These are phyloP conservation scores for Tetragonia tetragonoides DNA, from an alignment of 148 eudicot genomes.

Conservation along the genomic window DNA sequence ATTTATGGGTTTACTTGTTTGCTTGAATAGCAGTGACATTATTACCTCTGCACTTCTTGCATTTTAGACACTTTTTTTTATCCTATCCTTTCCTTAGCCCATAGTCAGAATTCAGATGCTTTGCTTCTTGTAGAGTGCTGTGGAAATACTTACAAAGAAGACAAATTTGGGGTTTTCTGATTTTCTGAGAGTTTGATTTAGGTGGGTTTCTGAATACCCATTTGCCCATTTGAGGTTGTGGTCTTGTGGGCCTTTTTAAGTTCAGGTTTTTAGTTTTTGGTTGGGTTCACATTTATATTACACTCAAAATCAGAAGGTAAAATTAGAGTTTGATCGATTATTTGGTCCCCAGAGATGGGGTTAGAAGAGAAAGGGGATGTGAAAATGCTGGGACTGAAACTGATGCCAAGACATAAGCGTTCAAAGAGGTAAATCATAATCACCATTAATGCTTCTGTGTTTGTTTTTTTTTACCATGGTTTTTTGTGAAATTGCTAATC, in stretches of 20 bases:
- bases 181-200: background rate
- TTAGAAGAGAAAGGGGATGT: conserved; percentile 41
- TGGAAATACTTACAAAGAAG: conserved; percentile 32
- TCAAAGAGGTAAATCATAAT: conserved; percentile 58
- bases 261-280: conserved; percentile 9
- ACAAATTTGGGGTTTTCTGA: conserved; percentile 34
- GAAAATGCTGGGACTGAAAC: conserved; percentile 33
- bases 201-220: conserved; percentile 23
- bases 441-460: background rate
- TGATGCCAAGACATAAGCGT: conserved; percentile 49
- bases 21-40: conserved; percentile 3
- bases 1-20: conserved; percentile 27
- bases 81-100: background rate
- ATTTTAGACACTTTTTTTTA: conserved; percentile 3
- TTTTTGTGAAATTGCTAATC: background rate
- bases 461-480: too few species aligned
- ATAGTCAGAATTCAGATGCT: background rate
- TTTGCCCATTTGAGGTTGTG: conserved; percentile 7
- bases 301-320: background rate
- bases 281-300: conserved; percentile 16
- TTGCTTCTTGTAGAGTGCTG: conserved; percentile 12
- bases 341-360: conserved; percentile 40
- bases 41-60: conserved; percentile 17
- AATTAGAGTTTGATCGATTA: background rate
- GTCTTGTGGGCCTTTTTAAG: background rate